Base-by-base conservation (phyloP, 2,329 filamentous ascomycete genomes). In the Trichoderma sp. region DNA sequence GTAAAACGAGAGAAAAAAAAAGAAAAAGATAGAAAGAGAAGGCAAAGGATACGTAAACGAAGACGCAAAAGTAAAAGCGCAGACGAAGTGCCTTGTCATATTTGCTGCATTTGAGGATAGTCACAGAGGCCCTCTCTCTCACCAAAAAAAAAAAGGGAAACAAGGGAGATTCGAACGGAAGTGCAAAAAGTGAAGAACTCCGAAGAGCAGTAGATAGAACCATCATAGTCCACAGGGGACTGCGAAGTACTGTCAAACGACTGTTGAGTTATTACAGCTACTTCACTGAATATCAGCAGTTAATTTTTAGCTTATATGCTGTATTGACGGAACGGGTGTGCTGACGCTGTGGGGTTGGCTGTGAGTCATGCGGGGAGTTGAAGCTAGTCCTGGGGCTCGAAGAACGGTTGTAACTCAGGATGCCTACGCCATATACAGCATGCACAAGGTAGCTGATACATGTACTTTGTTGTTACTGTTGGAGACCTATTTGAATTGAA, bases 141-240 rank as follows among this genome's bases (percentile, higher is more conserved):
- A n/a, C n/a, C n/a, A n/a, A n/a, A n/a, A n/a, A 49, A 24, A 49
- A 49, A 49, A 24, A 49, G 47, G 49, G 49, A 56, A 66, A 33
- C 4, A 31, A 10, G 3, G 3, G 19, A 40, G 19, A 27, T 31
- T 63, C 47, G 66, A 68, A 68, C 52, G n/a, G 21, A 52, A 10
- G 29, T 21, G 56, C 37, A 67, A 52, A 58, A 66, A 66, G 63
- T 58, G 63, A 66, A 66, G 63, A 14, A 14, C 63, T 66, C 63
- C 57, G 43, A 61, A 56, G 61, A 60, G 33, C 58, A 55, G 2
- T 21, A 33, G 16, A n/a, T 33, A 49, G n/a, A 31, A 16, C 40
- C 4, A 31, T n/a, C 37, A 27, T 10, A 21, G 5, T 16, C 10
- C 13, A 14, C 19, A 8, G 6, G 14, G 21, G 4, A 19, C 19